A percentile compares a stretch with the other conserved stretches of the same genome.
These are phyloP conservation scores for Byssochlamys sp. DNA, from an alignment of 2,329 filamentous ascomycete genomes.

Conservation along the genomic window DNA sequence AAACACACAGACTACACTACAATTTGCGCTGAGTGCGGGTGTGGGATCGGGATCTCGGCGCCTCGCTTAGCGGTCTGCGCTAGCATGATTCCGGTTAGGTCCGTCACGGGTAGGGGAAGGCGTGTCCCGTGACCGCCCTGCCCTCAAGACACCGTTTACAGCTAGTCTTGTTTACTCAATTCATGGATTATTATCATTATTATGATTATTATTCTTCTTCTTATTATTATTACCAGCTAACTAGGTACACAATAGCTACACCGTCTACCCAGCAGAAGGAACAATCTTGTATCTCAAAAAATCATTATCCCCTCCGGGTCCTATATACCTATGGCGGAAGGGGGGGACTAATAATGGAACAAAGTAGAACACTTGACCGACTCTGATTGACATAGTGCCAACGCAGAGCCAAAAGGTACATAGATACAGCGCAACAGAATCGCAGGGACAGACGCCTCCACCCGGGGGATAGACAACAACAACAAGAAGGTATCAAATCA, in stretches of 20 bases:
- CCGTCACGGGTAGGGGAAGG: slow-evolving; percentile 15
- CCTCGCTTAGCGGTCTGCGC: slow-evolving; percentile 25
- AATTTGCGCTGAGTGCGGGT: slow-evolving; percentile 12
- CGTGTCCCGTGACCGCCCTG: slow-evolving; percentile 20
- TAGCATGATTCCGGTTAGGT: slow-evolving; percentile 16
- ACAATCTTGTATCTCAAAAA: not conserved
- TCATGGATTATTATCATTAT: too few relatives aligned
- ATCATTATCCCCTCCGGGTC: not conserved
- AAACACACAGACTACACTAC: slow-evolving; percentile 3
- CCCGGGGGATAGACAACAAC: not conserved
- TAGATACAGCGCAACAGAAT: not conserved
- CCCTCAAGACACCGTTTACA: slow-evolving; percentile 7
- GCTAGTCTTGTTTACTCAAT: not conserved
- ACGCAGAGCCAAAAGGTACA: not conserved
- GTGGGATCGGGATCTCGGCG: slow-evolving; percentile 20
- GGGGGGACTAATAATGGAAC: not conserved
- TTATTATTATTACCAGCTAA: too few relatives aligned
- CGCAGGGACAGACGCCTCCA: not conserved
- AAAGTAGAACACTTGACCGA: not conserved
- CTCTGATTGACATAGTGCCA: not conserved
- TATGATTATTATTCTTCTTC: too few relatives aligned
- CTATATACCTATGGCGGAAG: not conserved
- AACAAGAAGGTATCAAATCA: not conserved
- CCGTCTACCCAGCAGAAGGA: too few relatives aligned
- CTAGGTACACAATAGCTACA: too few relatives aligned